phyloP scores from a whole-genome alignment of 2,329 filamentous ascomycete species.

The Scorias spongiosa region DNA sequence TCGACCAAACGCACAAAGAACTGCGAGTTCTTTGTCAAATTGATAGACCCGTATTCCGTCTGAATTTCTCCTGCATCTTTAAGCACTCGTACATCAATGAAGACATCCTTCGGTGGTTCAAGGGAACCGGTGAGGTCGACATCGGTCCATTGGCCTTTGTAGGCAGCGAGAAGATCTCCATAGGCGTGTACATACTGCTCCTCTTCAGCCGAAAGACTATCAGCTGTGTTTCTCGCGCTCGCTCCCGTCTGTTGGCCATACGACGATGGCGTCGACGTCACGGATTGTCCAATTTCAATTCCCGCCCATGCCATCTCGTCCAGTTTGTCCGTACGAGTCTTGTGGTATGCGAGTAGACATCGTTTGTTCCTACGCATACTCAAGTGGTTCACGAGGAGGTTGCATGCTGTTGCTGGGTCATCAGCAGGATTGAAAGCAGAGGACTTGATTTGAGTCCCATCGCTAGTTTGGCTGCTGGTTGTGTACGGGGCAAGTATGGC shows the following conservation, averaged over 20 bases:
- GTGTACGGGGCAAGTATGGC: slow-evolving; percentile 67
- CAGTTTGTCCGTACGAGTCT: slow-evolving; percentile 75
- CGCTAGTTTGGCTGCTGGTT: slow-evolving; percentile 10
- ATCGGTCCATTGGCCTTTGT: slow-evolving; percentile 97
- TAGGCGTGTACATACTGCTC: slow-evolving; percentile 93
- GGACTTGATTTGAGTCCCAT: slow-evolving; percentile 35
- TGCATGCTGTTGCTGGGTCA: slow-evolving; percentile 72
- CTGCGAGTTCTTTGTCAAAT: slow-evolving; percentile 92
- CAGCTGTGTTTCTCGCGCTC: slow-evolving; percentile 39
- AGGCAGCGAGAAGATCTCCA: slow-evolving; percentile 79
- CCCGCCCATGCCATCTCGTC: slow-evolving; percentile 92
- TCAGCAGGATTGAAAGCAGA: slow-evolving; percentile 64
- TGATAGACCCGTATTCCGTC: slow-evolving; percentile 97
- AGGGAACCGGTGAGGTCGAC: slow-evolving; percentile 88
- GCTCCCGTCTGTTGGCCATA: slow-evolving; percentile 1
- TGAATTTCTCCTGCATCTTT: slow-evolving; percentile 98
- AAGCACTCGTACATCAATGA: slow-evolving; percentile 89
- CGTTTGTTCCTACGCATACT: slow-evolving; percentile 94
- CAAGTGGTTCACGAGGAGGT: slow-evolving; percentile 81
- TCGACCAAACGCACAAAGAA: slow-evolving; percentile 94
- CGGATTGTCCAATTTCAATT: slow-evolving; percentile 55
- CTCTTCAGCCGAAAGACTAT: slow-evolving; percentile 83
- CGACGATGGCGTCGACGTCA: background rate
- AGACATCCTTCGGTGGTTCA: slow-evolving; percentile 86
- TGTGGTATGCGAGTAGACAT: slow-evolving; percentile 86